A percentile compares a stretch with the other conserved stretches of the same genome.
Evolutionary conservation across 176 grass and related monocot genomes (phyloP).

Genomic region (Carex myosuroides): DNA sequence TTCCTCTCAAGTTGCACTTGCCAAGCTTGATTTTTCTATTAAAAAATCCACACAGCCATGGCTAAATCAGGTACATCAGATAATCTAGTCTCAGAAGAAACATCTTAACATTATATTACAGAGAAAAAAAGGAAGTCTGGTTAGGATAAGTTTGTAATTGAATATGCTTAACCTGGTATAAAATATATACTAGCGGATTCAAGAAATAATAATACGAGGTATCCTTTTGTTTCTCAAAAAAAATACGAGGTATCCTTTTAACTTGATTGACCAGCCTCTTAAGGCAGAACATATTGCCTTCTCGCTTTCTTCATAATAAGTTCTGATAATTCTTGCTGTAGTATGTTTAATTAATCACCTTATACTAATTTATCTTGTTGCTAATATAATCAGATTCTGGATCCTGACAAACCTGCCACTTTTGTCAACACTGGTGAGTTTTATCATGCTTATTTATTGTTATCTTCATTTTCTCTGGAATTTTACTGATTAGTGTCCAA

Average conservation of each 20-base stretch:
- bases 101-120: neutral
- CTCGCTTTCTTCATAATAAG: neutral
- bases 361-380: neutral
- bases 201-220: neutral
- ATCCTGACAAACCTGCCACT: slow-evolving; percentile 56
- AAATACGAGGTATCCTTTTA: neutral
- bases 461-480: slow-evolving; percentile 8
- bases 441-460: slow-evolving; percentile 10
- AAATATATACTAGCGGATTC: neutral
- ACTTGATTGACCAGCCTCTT: neutral
- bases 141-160: neutral
- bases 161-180: neutral
- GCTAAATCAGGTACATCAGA: slow-evolving; percentile 56
- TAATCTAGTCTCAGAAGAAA: neutral
- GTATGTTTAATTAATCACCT: neutral
- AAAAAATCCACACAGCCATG: slow-evolving; percentile 39
- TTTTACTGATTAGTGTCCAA: slow-evolving; percentile 18
- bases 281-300: neutral
- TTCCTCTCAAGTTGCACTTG: slow-evolving; percentile 67
- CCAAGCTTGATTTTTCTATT: slow-evolving; percentile 63
- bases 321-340: neutral
- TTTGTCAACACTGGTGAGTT: slow-evolving; percentile 74
- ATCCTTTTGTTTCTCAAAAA: no score
- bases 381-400: slow-evolving; percentile 62
- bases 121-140: neutral